phyloP scores from a whole-genome alignment of 1,284 basidiomycete species.

The Chalciporus sp. region DNA sequence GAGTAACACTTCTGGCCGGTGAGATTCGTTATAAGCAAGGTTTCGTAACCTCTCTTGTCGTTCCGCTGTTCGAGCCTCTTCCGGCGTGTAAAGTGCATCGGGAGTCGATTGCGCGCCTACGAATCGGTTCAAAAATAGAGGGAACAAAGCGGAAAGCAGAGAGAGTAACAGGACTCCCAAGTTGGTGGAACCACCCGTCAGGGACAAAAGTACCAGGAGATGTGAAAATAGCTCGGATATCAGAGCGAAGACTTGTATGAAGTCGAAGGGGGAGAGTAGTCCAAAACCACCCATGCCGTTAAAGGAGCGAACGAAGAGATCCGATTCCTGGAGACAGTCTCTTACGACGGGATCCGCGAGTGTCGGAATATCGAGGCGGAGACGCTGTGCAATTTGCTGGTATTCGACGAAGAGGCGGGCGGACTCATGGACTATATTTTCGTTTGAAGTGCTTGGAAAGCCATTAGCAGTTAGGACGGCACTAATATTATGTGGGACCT shows the following conservation, averaged over 20 bases:
- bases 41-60: conserved; percentile 73
- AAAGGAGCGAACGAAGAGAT: conserved; percentile 76
- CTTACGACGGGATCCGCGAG: conserved; percentile 69
- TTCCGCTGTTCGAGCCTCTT: conserved; percentile 62
- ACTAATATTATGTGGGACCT: conserved; percentile 38
- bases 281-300: conserved; percentile 67
- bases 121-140: conserved; percentile 54
- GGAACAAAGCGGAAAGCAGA: conserved; percentile 56
- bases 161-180: conserved; percentile 61
- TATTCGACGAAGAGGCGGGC: conserved; percentile 74
- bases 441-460: conserved; percentile 60
- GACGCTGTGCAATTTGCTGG: conserved; percentile 72
- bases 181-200: conserved; percentile 60
- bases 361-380: conserved; percentile 77
- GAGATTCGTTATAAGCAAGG: conserved; percentile 66
- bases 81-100: conserved; percentile 49
- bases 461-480: conserved; percentile 17
- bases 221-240: conserved; percentile 72
- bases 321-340: conserved; percentile 81
- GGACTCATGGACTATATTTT: conserved; percentile 67
- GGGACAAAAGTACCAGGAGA: conserved; percentile 63
- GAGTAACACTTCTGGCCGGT: conserved; percentile 75
- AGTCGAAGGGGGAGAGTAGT: conserved; percentile 73
- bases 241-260: conserved; percentile 71
- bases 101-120: conserved; percentile 41